Evolutionary conservation across 345 rosid genomes (phyloP).

Genomic region (Pelargonium nanum): DNA sequence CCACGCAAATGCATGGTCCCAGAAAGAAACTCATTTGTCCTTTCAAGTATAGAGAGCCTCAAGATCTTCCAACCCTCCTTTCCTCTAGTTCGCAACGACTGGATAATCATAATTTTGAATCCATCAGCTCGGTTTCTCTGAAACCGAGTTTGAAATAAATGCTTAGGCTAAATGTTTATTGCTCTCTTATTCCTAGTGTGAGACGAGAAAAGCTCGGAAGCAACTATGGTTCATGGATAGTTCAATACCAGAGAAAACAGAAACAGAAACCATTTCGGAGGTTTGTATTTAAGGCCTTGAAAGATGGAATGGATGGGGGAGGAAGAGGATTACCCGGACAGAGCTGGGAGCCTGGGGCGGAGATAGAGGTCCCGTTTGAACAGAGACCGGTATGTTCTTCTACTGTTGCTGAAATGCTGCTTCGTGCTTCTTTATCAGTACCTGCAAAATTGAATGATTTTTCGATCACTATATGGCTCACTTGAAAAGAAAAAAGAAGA

Average conservation of each 20-base stretch:
- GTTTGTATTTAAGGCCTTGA: conserved; percentile 42
- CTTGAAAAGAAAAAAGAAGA: not conserved
- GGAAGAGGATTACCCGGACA: conserved; percentile 46
- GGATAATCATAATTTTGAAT: no score
- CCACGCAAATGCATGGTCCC: conserved; percentile 28
- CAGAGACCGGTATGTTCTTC: conserved; percentile 67
- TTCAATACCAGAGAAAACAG: conserved; percentile 17
- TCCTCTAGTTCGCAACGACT: not conserved
- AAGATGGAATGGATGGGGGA: conserved; percentile 47
- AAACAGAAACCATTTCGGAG: conserved; percentile 24
- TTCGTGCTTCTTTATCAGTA: not conserved
- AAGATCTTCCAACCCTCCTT: not conserved
- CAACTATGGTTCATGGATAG: conserved; percentile 29
- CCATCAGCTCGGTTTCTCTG: no score
- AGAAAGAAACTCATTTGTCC: not conserved
- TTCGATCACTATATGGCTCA: no score
- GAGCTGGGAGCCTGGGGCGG: conserved; percentile 84
- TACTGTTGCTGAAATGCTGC: not conserved
- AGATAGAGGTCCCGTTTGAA: conserved; percentile 79
- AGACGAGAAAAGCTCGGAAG: conserved; percentile 37
- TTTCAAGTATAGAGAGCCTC: no score
- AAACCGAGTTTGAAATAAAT: no score
- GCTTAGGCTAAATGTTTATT: conserved; percentile 50
- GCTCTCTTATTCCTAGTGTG: conserved; percentile 42
- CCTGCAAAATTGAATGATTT: no score